Conservation (phyloP, 192 early-diverging fungal species). For the Fimicolochytrium jonesii region DNA sequence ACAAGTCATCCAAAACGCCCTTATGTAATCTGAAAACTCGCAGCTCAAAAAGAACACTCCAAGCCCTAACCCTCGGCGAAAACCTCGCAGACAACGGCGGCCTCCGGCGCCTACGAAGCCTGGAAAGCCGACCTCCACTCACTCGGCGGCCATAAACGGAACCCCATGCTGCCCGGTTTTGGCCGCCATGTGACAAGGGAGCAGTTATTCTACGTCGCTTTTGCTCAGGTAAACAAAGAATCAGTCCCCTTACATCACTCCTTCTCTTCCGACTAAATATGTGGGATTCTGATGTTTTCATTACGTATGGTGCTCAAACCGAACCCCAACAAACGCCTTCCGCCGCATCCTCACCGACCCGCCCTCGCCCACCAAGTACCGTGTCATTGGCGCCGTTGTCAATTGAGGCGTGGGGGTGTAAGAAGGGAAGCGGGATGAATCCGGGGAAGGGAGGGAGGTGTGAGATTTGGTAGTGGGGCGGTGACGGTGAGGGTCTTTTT, state of each 20-base stretch:
- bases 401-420: conserved; percentile 69
- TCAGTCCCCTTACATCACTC: not conserved
- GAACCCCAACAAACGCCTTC: conserved; percentile 7
- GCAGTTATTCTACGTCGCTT: conserved; percentile 47
- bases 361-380: conserved; percentile 60
- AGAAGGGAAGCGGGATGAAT: conserved; percentile 61
- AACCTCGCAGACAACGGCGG: conserved; percentile 73
- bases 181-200: conserved; percentile 25
- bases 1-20: too few species aligned
- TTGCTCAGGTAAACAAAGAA: conserved; percentile 23
- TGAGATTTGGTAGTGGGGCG: conserved; percentile 22
- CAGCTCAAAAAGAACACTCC: too few species aligned
- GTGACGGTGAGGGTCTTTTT: too few species aligned
- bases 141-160: too few species aligned
- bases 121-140: too few species aligned
- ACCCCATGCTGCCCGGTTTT: conserved; percentile 37
- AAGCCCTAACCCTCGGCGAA: conserved; percentile 48
- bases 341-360: conserved; percentile 55
- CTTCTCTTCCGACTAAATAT: too few species aligned
- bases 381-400: conserved; percentile 66
- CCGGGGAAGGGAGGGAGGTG: conserved; percentile 48
- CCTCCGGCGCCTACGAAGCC: conserved; percentile 40
- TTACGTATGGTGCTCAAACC: conserved; percentile 40
- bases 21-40: too few species aligned
- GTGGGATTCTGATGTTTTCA: too few species aligned